Conservation (phyloP, 352 stramenopile species). For the Elongisporangium anandrum region DNA sequence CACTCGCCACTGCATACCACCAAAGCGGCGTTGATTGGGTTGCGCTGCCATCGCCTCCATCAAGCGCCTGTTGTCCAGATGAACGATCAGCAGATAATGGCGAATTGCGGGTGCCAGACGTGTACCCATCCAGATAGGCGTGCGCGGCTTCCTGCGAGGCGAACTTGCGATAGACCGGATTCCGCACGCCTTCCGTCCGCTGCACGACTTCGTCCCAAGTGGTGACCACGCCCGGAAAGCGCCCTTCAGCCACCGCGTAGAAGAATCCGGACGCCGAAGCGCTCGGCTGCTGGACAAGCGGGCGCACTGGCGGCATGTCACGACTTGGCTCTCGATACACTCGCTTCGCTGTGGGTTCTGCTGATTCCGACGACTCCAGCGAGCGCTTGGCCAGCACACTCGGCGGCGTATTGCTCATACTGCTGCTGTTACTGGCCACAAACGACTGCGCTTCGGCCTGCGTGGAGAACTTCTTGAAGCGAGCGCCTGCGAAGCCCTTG, state of each 20-base stretch:
- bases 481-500: constrained; percentile 40
- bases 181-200: constrained; percentile 15
- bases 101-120: background rate
- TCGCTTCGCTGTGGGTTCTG: no score
- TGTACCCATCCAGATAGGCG: constrained; percentile 16
- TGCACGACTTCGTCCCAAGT: constrained; percentile 20
- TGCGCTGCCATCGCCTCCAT: no score
- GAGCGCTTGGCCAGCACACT: background rate
- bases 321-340: background rate
- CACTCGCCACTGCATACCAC: constrained; percentile 59
- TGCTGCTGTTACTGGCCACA: constrained; percentile 11
- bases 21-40: background rate
- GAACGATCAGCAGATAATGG: background rate
- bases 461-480: constrained; percentile 68
- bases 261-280: constrained; percentile 6
- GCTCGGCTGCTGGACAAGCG: background rate
- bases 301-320: background rate
- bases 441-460: constrained; percentile 44
- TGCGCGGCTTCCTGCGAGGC: constrained; percentile 18
- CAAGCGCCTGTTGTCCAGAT: background rate
- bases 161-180: constrained; percentile 27
- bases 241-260: constrained; percentile 34
- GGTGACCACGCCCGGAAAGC: constrained; percentile 29
- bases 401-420: background rate
- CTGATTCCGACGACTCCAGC: background rate